These are phyloP conservation scores for Fraxinus americana DNA, from an alignment of 257 asterid genomes.

Conservation along the genomic window DNA sequence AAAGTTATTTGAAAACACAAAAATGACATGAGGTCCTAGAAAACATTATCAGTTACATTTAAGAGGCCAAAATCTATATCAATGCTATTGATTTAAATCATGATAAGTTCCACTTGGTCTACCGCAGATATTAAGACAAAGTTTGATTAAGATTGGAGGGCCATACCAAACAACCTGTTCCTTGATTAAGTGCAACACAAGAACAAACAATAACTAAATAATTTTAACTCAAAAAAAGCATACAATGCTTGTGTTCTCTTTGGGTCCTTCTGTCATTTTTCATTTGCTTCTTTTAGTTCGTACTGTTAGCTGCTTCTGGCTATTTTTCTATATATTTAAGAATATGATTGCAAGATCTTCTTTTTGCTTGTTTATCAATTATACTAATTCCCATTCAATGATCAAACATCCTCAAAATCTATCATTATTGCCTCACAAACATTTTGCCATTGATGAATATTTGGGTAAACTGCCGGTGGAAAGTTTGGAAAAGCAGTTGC, in stretches of 20 bases:
- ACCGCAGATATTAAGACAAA: not conserved
- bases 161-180: not conserved
- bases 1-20: conserved; percentile 2
- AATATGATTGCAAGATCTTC: not conserved
- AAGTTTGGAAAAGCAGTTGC: not conserved
- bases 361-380: not conserved
- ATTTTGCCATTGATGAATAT: not conserved
- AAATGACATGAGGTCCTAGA: not conserved
- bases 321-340: not conserved
- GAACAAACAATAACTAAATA: not conserved
- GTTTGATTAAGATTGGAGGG: not conserved
- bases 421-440: not conserved
- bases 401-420: not conserved
- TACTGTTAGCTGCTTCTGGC: not conserved
- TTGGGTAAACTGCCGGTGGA: not conserved
- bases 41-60: not conserved
- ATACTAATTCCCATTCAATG: not conserved
- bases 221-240: not conserved
- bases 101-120: not conserved
- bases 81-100: not conserved
- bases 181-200: not conserved
- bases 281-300: not conserved
- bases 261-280: not conserved
- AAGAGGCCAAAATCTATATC: not conserved
- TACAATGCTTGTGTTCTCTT: not conserved